Evolutionary conservation across 371 early-diverging fungal species (phyloP).

Genomic region (Blakeslea trispora): DNA sequence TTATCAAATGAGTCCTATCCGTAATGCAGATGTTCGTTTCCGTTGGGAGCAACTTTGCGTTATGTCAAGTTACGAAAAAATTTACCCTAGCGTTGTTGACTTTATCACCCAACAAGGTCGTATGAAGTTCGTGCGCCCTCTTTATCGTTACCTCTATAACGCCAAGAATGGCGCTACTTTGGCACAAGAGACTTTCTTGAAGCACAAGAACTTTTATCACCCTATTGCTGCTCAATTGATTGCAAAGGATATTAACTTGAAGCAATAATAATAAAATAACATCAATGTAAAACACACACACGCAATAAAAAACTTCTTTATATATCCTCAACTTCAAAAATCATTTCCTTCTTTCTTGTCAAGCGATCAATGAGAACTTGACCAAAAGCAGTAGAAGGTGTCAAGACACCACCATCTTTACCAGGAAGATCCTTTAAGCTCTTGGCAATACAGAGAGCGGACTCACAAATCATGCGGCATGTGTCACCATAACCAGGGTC

Average conservation of each 20-base stretch:
- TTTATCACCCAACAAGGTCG: constrained; percentile 90
- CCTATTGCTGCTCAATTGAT: constrained; percentile 88
- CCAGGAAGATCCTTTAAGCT: constrained; percentile 48
- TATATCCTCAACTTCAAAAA: constrained; percentile 53
- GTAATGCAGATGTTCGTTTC: constrained; percentile 88
- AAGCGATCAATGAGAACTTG: constrained; percentile 63
- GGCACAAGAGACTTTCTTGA: constrained; percentile 80
- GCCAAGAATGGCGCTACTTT: constrained; percentile 71
- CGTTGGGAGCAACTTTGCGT: constrained; percentile 88
- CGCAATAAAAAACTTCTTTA: background rate
- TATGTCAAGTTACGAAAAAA: constrained; percentile 71
- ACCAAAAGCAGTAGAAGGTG: constrained; percentile 77
- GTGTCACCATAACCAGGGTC: constrained; percentile 84
- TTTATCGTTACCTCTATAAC: constrained; percentile 69
- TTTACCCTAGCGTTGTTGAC: constrained; percentile 72
- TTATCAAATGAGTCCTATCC: constrained; percentile 70
- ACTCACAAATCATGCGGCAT: constrained; percentile 62
- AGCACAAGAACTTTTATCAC: constrained; percentile 86
- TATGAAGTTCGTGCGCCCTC: constrained; percentile 92
- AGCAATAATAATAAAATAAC: constrained; percentile 28
- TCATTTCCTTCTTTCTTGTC: constrained; percentile 51
- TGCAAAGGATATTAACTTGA: constrained; percentile 77
- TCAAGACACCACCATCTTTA: constrained; percentile 68
- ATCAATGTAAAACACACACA: background rate
- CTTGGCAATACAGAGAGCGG: constrained; percentile 60